Evolutionary conservation across 768 basidiomycete species (phyloP).

Genomic region (Filobasidium floriforme): DNA sequence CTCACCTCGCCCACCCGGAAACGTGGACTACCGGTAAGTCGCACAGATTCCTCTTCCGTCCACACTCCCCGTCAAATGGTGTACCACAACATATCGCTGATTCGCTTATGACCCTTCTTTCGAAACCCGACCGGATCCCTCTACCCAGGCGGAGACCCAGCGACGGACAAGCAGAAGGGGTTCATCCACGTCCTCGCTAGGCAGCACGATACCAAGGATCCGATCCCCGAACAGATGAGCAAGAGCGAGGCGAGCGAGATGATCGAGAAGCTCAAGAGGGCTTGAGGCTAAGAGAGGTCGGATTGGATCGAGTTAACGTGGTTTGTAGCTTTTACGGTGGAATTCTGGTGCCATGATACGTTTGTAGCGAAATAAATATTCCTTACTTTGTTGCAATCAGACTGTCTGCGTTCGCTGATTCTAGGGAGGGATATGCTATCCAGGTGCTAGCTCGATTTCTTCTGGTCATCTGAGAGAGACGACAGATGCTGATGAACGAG

Average conservation of each 20-base stretch:
- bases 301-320: not conserved
- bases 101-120: not conserved
- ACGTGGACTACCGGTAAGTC: conserved; percentile 40
- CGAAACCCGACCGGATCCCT: not conserved
- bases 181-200: conserved; percentile 43
- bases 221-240: conserved; percentile 29
- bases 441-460: no score
- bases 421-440: no score
- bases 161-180: conserved; percentile 43
- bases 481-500: no score
- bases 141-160: conserved; percentile 38
- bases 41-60: not conserved
- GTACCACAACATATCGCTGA: not conserved
- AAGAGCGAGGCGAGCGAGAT: conserved; percentile 43
- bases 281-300: conserved; percentile 6
- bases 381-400: no score
- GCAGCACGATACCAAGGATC: conserved; percentile 31
- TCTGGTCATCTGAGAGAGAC: no score
- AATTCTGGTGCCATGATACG: not conserved
- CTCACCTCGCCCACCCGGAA: conserved; percentile 43
- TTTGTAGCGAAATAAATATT: not conserved
- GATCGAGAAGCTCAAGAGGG: conserved; percentile 39
- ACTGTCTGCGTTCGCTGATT: no score
- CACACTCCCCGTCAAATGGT: not conserved
- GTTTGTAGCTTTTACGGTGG: not conserved